A percentile compares a stretch with the other conserved stretches of the same genome.
These are phyloP conservation scores for Danielia reshetovae DNA, from an alignment of 805 yeast species.

Conservation along the genomic window DNA sequence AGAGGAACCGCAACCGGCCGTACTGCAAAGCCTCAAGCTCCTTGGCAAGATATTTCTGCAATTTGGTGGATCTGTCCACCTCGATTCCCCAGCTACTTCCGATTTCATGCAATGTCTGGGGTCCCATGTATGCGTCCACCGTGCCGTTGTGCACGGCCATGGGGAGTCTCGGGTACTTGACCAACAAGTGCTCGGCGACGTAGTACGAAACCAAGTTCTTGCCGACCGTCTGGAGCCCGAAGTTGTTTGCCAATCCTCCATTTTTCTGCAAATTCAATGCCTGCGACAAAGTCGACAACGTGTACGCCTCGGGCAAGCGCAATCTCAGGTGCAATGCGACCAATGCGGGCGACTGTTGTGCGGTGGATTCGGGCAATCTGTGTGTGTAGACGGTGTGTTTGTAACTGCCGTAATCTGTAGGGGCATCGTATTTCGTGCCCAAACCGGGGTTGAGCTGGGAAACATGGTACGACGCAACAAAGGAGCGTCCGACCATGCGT, in stretches of 20 bases:
- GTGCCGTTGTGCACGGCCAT: slow-evolving; percentile 70
- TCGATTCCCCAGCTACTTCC: slow-evolving; percentile 90
- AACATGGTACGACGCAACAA: slow-evolving; percentile 18
- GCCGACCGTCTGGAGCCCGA: slow-evolving; percentile 80
- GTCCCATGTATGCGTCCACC: slow-evolving; percentile 70
- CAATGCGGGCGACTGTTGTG: slow-evolving; percentile 64
- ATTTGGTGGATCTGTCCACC: slow-evolving; percentile 57
- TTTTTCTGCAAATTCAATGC: slow-evolving; percentile 59
- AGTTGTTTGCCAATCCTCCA: slow-evolving; percentile 58
- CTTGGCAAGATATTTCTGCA: slow-evolving; percentile 63
- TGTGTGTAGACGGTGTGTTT: slow-evolving; percentile 40
- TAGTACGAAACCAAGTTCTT: slow-evolving; percentile 70
- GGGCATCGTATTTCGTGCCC: slow-evolving; percentile 28
- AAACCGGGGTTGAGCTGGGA: slow-evolving; percentile 22
- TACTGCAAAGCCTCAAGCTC: slow-evolving; percentile 64
- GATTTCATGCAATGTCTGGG: slow-evolving; percentile 57
- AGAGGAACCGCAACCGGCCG: slow-evolving; percentile 62
- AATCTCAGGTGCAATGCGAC: slow-evolving; percentile 77
- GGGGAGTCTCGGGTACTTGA: slow-evolving; percentile 88
- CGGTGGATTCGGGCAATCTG: slow-evolving; percentile 43
- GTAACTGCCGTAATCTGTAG: slow-evolving; percentile 38
- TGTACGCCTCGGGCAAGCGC: slow-evolving; percentile 52
- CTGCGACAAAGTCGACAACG: slow-evolving; percentile 70
- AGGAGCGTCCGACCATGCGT: no score
- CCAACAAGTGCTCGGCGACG: slow-evolving; percentile 66